Percentiles rank a stretch among this genome's conserved stretches.
These are phyloP conservation scores for Cryomyces antarcticus DNA, from an alignment of 495 filamentous ascomycete species.

Conservation along the genomic window DNA sequence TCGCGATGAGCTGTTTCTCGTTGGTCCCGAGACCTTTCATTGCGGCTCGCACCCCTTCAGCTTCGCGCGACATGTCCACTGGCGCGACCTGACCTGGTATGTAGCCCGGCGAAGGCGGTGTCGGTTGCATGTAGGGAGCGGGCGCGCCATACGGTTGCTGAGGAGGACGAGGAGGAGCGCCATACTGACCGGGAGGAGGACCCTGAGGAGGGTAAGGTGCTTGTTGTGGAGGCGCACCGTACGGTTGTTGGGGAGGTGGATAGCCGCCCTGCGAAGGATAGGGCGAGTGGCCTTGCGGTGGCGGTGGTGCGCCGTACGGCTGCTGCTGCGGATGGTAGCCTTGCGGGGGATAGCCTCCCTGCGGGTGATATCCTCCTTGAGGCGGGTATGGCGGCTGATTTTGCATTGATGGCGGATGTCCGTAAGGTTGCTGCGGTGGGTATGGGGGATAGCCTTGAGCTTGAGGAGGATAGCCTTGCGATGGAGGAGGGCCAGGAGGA, in stretches of 20 bases:
- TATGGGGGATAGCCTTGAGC: constrained; percentile 7
- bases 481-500: neutral
- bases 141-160: constrained; percentile 1
- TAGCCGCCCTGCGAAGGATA: constrained; percentile 2
- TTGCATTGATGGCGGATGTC: constrained; percentile 10
- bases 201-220: constrained; percentile 20
- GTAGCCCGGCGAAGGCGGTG: constrained; percentile 13
- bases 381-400: constrained; percentile 5
- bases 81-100: constrained; percentile 8
- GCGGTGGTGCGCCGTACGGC: neutral
- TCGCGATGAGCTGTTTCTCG: constrained; percentile 47
- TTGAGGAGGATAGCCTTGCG: constrained; percentile 1
- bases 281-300: constrained; percentile 1
- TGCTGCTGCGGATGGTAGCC: constrained; percentile 6
- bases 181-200: constrained; percentile 1
- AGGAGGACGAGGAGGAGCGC: constrained; percentile 2
- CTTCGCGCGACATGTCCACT: constrained; percentile 26
- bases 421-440: constrained; percentile 19
- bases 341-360: constrained; percentile 6
- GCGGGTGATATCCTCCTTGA: constrained; percentile 17
- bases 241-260: constrained; percentile 1
- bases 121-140: constrained; percentile 1
- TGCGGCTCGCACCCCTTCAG: constrained; percentile 48
- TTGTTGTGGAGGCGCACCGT: constrained; percentile 12
- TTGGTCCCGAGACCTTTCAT: constrained; percentile 91